A percentile compares a stretch with the other conserved stretches of the same genome.
These are phyloP conservation scores for Colletotrichum sp. DNA, from an alignment of 2,329 filamentous ascomycete species.

Conservation along the genomic window DNA sequence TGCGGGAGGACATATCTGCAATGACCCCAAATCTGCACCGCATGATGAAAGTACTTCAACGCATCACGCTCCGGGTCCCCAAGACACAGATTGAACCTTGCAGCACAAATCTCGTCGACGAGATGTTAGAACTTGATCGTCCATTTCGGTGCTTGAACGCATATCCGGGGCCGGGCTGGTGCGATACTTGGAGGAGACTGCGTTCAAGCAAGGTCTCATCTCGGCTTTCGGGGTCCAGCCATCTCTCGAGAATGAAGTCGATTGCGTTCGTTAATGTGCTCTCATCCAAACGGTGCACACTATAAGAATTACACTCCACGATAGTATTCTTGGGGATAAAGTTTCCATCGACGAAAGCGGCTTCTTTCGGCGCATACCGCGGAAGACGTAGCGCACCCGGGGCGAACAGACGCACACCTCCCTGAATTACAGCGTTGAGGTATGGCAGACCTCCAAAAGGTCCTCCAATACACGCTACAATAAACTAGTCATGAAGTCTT, in stretches of 20 bases:
- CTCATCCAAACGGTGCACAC: background rate
- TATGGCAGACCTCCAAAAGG: background rate
- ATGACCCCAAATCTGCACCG: too few relatives aligned
- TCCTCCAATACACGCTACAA: background rate
- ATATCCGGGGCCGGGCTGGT: background rate
- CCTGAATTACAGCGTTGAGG: background rate
- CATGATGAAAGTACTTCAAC: too few relatives aligned
- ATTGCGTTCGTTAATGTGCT: background rate
- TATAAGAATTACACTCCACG: background rate
- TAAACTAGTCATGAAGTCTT: background rate
- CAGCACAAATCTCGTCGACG: background rate
- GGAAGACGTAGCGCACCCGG: background rate
- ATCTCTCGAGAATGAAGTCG: background rate
- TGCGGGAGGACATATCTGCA: too few relatives aligned
- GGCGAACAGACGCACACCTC: background rate
- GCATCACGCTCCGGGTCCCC: background rate
- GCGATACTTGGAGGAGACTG: background rate
- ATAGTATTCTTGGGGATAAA: background rate
- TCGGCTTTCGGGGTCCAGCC: background rate
- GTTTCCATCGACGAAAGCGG: background rate
- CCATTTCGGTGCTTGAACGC: background rate
- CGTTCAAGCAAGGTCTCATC: background rate
- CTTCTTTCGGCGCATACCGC: background rate
- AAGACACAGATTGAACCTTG: background rate
- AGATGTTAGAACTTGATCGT: background rate